phyloP scores from a whole-genome alignment of 345 rosid species.

The Limnanthes douglasii region DNA sequence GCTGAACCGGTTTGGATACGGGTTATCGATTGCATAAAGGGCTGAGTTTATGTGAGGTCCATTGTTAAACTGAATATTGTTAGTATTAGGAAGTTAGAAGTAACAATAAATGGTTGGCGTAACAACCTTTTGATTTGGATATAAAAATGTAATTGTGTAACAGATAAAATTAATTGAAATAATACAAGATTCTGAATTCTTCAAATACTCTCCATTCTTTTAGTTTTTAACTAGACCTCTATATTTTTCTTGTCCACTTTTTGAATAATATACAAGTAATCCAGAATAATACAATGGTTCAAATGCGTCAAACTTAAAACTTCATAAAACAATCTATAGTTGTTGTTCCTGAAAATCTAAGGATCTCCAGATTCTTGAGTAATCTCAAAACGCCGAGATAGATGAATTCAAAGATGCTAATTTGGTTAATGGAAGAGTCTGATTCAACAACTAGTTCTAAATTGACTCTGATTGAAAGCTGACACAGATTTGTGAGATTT shows the following conservation, averaged over 20 bases:
- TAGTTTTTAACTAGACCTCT: background rate
- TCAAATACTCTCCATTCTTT: too few relatives aligned
- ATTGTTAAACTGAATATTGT: too few relatives aligned
- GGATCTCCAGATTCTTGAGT: constrained; percentile 10
- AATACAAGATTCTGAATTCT: too few relatives aligned
- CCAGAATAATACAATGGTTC: constrained; percentile 10
- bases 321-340: constrained; percentile 7
- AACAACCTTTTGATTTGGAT: too few relatives aligned
- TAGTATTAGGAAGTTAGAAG: too few relatives aligned
- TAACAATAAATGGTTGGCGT: too few relatives aligned
- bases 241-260: constrained; percentile 9
- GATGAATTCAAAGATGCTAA: constrained; percentile 8
- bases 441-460: constrained; percentile 3
- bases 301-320: constrained; percentile 5
- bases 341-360: constrained; percentile 15
- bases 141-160: too few relatives aligned
- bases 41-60: too few relatives aligned
- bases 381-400: constrained; percentile 6
- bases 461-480: constrained; percentile 12
- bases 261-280: constrained; percentile 2
- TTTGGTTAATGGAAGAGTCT: constrained; percentile 6
- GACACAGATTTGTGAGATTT: constrained; percentile 7
- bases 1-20: too few relatives aligned
- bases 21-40: too few relatives aligned
- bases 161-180: too few relatives aligned